These are phyloP conservation scores for Aspergillus jensenii DNA, from an alignment of 2,329 filamentous ascomycete species.

Conservation along the genomic window DNA sequence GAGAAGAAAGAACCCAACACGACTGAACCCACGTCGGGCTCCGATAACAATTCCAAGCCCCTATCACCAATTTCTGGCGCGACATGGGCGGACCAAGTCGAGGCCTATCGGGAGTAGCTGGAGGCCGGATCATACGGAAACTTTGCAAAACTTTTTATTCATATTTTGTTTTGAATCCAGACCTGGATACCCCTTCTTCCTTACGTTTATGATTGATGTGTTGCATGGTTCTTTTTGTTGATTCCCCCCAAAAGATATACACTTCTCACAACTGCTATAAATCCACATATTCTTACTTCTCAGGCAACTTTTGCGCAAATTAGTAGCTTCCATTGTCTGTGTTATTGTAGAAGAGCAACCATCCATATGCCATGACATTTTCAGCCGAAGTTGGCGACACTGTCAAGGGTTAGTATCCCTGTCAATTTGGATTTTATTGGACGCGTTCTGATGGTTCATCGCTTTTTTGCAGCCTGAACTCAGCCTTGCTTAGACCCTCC, in stretches of 20 bases:
- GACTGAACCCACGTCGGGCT: slow-evolving; percentile 8
- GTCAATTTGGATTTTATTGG: too few relatives aligned
- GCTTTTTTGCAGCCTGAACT: too few relatives aligned
- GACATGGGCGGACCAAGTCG: slow-evolving; percentile 36
- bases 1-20: slow-evolving; percentile 20
- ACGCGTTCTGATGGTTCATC: too few relatives aligned
- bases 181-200: background rate
- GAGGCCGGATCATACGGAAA: background rate
- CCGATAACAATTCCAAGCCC: slow-evolving; percentile 25
- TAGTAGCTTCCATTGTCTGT: too few relatives aligned
- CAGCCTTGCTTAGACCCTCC: too few relatives aligned
- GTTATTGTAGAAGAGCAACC: too few relatives aligned
- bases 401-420: too few relatives aligned
- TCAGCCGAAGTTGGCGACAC: too few relatives aligned
- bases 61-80: slow-evolving; percentile 31
- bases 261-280: background rate
- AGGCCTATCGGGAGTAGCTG: slow-evolving; percentile 18
- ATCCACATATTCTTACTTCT: background rate
- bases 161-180: background rate
- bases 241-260: background rate
- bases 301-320: too few relatives aligned
- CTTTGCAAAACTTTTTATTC: background rate
- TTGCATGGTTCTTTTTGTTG: background rate
- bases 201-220: background rate
- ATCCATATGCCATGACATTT: too few relatives aligned